Percentiles rank a stretch among this genome's conserved stretches.
phyloP scores from a whole-genome alignment of 176 grass and related monocot genomes.

The Avena atlantica region DNA sequence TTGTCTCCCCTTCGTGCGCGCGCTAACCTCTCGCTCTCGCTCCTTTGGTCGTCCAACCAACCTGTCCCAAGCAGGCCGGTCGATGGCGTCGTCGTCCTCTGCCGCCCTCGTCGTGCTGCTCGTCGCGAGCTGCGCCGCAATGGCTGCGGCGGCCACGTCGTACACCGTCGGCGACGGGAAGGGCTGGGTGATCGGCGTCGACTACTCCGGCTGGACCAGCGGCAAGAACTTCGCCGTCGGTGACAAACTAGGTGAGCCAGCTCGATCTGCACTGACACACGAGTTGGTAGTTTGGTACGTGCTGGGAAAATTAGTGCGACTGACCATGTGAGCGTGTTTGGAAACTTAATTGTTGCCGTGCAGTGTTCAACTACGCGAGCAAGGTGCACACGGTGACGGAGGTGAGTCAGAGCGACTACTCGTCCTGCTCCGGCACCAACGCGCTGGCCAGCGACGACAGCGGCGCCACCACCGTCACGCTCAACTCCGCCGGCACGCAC shows the following conservation, averaged over 20 bases:
- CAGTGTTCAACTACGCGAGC: conserved; percentile 69
- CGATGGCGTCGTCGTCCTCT: conserved; percentile 41
- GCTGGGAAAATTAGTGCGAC: too few species aligned
- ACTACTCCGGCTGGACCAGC: conserved; percentile 64
- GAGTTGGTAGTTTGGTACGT: too few species aligned
- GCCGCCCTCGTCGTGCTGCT: conserved; percentile 18
- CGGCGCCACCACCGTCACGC: conserved; percentile 52
- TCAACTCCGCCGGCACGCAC: conserved; percentile 48
- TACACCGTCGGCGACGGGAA: conserved; percentile 62
- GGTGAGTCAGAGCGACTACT: conserved; percentile 63
- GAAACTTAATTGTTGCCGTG: background rate
- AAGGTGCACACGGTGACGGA: conserved; percentile 78
- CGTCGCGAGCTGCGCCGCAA: conserved; percentile 1
- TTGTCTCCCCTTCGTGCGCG: background rate
- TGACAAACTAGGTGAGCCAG: conserved; percentile 59
- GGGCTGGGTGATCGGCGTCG: conserved; percentile 58
- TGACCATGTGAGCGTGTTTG: background rate
- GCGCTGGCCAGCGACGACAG: conserved; percentile 51
- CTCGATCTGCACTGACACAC: background rate
- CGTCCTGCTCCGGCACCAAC: conserved; percentile 62
- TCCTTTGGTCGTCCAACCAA: background rate
- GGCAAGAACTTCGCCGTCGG: conserved; percentile 51
- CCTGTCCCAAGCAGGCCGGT: background rate
- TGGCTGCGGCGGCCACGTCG: conserved; percentile 49
- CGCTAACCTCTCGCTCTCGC: background rate